Percentiles rank a stretch among this genome's conserved stretches.
phyloP scores from a whole-genome alignment of 2,329 filamentous ascomycete species.

The Colletotrichum acutatum region DNA sequence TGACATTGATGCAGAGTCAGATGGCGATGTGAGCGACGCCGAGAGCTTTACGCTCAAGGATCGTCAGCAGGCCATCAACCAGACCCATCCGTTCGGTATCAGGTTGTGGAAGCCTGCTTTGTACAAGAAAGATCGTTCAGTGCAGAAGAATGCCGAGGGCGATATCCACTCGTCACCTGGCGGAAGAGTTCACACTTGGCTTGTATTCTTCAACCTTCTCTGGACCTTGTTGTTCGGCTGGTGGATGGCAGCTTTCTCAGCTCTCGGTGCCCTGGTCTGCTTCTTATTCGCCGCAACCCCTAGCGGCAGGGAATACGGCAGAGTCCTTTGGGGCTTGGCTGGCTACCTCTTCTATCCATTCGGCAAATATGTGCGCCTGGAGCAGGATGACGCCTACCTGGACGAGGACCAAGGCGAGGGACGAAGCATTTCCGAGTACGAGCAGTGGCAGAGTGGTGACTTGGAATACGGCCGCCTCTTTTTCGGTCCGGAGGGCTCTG shows the following conservation, averaged over 20 bases:
- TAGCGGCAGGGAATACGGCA: slow-evolving; percentile 87
- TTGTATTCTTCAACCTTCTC: slow-evolving; percentile 87
- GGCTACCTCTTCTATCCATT: slow-evolving; percentile 95
- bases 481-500: slow-evolving; percentile 89
- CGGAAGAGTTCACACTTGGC: slow-evolving; percentile 83
- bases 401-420: slow-evolving; percentile 97
- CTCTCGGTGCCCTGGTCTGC: slow-evolving; percentile 80
- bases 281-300: slow-evolving; percentile 82
- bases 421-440: slow-evolving; percentile 97
- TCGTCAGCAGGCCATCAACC: slow-evolving; percentile 96
- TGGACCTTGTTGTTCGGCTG: slow-evolving; percentile 96
- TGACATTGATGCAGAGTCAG: slow-evolving; percentile 68
- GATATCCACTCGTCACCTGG: slow-evolving; percentile 97
- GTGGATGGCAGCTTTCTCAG: slow-evolving; percentile 88
- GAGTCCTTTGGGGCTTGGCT: slow-evolving; percentile 84
- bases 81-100: slow-evolving; percentile 98
- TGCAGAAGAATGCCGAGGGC: slow-evolving; percentile 94
- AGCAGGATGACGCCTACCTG: slow-evolving; percentile 92
- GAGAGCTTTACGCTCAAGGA: slow-evolving; percentile 99
- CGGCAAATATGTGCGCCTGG: slow-evolving; percentile 92
- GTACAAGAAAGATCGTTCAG: slow-evolving; percentile 97
- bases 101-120: slow-evolving; percentile 98
- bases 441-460: slow-evolving; percentile 98
- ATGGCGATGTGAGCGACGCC: slow-evolving; percentile 84
- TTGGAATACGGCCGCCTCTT: slow-evolving; percentile 95